Base-by-base conservation (phyloP, 495 filamentous ascomycete species). In the Aspergillus sparsus region DNA sequence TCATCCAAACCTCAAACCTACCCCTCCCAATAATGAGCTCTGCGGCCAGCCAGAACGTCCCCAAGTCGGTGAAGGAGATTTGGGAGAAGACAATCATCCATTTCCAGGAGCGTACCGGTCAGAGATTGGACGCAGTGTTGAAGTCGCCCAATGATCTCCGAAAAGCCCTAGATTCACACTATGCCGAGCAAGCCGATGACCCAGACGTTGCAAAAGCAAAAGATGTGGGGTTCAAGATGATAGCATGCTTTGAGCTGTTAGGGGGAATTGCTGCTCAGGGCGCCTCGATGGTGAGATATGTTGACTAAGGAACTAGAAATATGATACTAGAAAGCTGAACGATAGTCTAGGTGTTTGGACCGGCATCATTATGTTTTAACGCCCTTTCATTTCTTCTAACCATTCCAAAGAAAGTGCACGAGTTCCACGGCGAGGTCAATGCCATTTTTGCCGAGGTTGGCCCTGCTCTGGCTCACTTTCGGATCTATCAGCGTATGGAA, bases 401-500 rank as follows among this genome's bases (percentile, higher is more conserved):
- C 21, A 60, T 68, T 18, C 68, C 68, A 10, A 56, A 68, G 16
- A 57, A 66, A 32, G 41, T 70, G 1, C 60, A 64, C 18, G 57
- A 63, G 37, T 61, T 70, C 50, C 66, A 65, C 27, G 63, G 53
- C 9, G 66, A 62, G 35, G 56, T 70, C 18, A 53, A 64, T n/a
- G 66, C 52, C 3, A 62, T 70, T 32, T 66, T 70, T 37, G 63
- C 46, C 11, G 58, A 57, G 6, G 56, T 70, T n/a, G 66, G 57
- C 0, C 68, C 66, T 13, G 57, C 61, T 5, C 58, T 70, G 5
- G 61, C 57, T 18, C 60, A 61, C 37, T 70, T 70, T 34, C 62
- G 55, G 27, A 68, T 70, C 1, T 70, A 70, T 39, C 60, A 68
- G 57, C 62, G 57, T 7, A 70, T 70, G 33, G 68, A 70, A 3